Evolutionary conservation across 331 rosid genomes (phyloP).

Genomic region (Telfairia occidentalis): DNA sequence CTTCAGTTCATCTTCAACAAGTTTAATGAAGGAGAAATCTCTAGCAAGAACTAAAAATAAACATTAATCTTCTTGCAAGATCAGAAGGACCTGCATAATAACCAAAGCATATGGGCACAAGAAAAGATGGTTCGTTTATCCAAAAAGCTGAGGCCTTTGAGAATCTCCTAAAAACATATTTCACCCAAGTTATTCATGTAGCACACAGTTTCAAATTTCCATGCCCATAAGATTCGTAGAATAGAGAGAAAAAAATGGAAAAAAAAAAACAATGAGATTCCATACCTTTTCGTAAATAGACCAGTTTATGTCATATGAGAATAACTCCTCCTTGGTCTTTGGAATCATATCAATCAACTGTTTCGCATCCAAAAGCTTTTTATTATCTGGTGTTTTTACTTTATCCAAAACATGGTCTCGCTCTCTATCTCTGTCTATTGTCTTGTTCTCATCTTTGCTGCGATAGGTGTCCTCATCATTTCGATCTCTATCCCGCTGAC

Average conservation of each 20-base stretch:
- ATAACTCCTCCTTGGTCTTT: constrained; percentile 88
- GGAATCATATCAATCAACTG: constrained; percentile 98
- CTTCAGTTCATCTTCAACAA: too few species aligned
- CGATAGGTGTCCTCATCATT: constrained; percentile 53
- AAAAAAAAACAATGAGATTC: background rate
- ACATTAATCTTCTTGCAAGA: too few species aligned
- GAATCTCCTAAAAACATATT: background rate
- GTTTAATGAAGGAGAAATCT: too few species aligned
- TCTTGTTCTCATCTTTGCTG: constrained; percentile 51
- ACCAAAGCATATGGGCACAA: too few species aligned
- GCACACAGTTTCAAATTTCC: background rate
- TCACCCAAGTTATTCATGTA: background rate
- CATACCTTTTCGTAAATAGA: constrained; percentile 73
- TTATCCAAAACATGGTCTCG: constrained; percentile 55
- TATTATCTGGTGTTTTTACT: constrained; percentile 56
- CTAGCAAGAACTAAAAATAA: too few species aligned
- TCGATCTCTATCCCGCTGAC: constrained; percentile 64
- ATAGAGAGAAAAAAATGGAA: too few species aligned
- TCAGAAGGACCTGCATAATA: too few species aligned
- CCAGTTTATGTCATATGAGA: constrained; percentile 89
- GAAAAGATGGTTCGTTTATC: too few species aligned
- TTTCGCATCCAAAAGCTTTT: constrained; percentile 74
- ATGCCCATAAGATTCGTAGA: background rate
- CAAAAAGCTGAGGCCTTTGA: too few species aligned
- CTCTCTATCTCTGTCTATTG: constrained; percentile 44